These are phyloP conservation scores for Geotrichum cucujoidarum DNA, from an alignment of 1,139 yeast genomes.

Conservation along the genomic window DNA sequence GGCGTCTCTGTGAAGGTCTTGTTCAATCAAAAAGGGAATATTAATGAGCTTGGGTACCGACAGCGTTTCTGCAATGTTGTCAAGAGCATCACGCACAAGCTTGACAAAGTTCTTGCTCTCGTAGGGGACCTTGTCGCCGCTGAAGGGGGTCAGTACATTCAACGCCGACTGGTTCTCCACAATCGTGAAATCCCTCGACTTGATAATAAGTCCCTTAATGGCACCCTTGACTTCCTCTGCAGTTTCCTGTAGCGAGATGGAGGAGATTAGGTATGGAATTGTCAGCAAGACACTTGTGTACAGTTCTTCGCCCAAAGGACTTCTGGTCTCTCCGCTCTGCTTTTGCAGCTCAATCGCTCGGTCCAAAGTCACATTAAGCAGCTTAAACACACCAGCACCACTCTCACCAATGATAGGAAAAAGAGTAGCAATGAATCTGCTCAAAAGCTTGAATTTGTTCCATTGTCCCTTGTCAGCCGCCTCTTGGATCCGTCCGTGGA, in stretches of 20 bases:
- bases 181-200: slow-evolving; percentile 24
- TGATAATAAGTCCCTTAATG: slow-evolving; percentile 20
- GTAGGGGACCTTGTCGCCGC: slow-evolving; percentile 47
- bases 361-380: slow-evolving; percentile 53
- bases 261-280: slow-evolving; percentile 50
- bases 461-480: slow-evolving; percentile 51
- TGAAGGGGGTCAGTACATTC: slow-evolving; percentile 42
- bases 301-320: slow-evolving; percentile 61
- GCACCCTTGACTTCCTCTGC: slow-evolving; percentile 11
- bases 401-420: slow-evolving; percentile 54
- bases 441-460: slow-evolving; percentile 62
- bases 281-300: slow-evolving; percentile 60
- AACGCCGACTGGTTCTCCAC: slow-evolving; percentile 19
- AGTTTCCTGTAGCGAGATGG: slow-evolving; percentile 12
- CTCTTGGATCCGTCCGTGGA: slow-evolving; percentile 60
- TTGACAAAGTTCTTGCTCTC: slow-evolving; percentile 48
- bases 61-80: slow-evolving; percentile 22
- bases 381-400: slow-evolving; percentile 40
- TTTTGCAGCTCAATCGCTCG: slow-evolving; percentile 56
- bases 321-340: slow-evolving; percentile 17
- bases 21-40: slow-evolving; percentile 13
- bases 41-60: slow-evolving; percentile 11
- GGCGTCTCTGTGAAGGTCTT: slow-evolving; percentile 24
- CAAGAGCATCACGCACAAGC: slow-evolving; percentile 49
- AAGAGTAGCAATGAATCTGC: slow-evolving; percentile 65